Base-by-base conservation (phyloP, 2,329 filamentous ascomycete genomes). In the Neofusicoccum parvum region DNA sequence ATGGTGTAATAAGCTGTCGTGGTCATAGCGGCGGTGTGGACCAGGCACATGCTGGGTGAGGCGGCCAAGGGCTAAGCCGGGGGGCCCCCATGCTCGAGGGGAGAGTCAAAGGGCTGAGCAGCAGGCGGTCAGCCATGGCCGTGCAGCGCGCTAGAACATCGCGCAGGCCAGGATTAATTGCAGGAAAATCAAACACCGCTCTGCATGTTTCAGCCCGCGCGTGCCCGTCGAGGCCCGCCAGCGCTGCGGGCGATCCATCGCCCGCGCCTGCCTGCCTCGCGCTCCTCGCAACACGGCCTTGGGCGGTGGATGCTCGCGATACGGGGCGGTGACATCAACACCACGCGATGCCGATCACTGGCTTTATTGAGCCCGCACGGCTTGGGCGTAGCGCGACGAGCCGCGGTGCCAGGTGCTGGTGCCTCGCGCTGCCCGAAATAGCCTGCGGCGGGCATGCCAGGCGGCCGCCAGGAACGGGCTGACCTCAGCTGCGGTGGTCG, bases 1-100 rank as follows among this genome's bases (percentile, higher is more conserved):
- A 76, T 75, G 75, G 74, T 77, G 75, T 73, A 77, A 78, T 76
- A 70, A 73, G 68, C 66, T 62, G 59, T 27, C 72, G 72, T 74
- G 76, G 76, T 70, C 76, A 71, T 72, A 74, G 75, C 76, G 74
- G 75, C 76, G 73, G 69, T 74, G 74, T 74, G 74, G 74, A 74
- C 72, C 75, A 74, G 73, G 74, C 73, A 74, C 74, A 72, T 73
- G 72, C 71, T 73, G 71, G 72, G 71, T 76, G 77, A 76, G 74
- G 75, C 74, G 75, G 73, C 72, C 72, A 70, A 68, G 66, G 56
- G 70, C 71, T 69, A 70, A 69, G 69, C 71, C 54, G 45, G 56
- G 67, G 62, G 49, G 60, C 56, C 43, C 56, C 56, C 56, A 48
- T 59, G 54, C 54, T 59, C 54, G 54, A 59, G 54, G 53, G 54